Conservation (phyloP, 768 basidiomycete species). For the Amanita subjunquillea region DNA sequence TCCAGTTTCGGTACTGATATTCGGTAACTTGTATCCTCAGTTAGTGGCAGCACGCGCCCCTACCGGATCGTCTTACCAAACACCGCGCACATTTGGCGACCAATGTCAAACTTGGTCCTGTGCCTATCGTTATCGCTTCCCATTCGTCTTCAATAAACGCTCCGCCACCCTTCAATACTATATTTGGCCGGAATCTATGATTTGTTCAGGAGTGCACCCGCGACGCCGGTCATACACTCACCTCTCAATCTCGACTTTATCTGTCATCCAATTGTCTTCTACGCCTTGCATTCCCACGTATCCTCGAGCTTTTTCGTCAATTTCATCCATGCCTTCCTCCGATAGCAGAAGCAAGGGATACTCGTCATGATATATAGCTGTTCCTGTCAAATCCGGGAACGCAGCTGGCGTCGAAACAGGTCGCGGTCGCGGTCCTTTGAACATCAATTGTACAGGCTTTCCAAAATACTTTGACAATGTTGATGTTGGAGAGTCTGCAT, state of each 20-base stretch:
- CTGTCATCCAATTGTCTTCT: constrained; percentile 40
- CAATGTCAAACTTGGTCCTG: constrained; percentile 37
- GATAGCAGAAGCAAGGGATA: constrained; percentile 62
- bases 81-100: constrained; percentile 67
- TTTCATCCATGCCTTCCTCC: constrained; percentile 47
- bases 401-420: constrained; percentile 35
- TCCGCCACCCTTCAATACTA: constrained; percentile 55
- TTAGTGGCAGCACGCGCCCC: neutral
- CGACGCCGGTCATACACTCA: constrained; percentile 16
- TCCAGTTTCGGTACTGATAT: constrained; percentile 57
- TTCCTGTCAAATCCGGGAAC: constrained; percentile 50
- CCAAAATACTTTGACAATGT: constrained; percentile 55
- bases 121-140: constrained; percentile 48
- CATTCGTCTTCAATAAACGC: constrained; percentile 68
- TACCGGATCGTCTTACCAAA: constrained; percentile 36
- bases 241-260: constrained; percentile 49
- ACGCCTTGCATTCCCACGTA: constrained; percentile 40
- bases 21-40: constrained; percentile 27
- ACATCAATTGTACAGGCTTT: constrained; percentile 49
- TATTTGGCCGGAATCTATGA: constrained; percentile 66
- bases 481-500: constrained; percentile 31
- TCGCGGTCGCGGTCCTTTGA: constrained; percentile 55
- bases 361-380: constrained; percentile 56
- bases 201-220: neutral
- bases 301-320: constrained; percentile 37